These are phyloP conservation scores for Starmerella asiatica DNA, from an alignment of 805 yeast genomes.

Conservation along the genomic window DNA sequence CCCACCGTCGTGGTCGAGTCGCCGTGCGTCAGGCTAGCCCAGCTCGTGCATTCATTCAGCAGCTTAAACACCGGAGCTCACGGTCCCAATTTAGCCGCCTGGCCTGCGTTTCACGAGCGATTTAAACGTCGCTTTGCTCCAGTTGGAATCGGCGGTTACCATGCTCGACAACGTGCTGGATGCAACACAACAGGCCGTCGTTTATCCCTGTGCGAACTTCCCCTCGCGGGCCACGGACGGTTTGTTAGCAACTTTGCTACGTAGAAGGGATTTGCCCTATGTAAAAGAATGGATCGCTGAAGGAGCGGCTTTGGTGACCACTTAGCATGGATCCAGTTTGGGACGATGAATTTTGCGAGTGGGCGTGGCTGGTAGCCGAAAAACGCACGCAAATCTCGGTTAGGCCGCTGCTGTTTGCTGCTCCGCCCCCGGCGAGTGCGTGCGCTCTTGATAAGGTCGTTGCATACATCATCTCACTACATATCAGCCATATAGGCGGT, in stretches of 20 bases:
- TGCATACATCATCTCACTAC: too few relatives aligned
- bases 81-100: constrained; percentile 35
- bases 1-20: constrained; percentile 19
- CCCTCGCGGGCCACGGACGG: constrained; percentile 79
- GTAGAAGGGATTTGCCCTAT: constrained; percentile 84
- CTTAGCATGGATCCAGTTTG: constrained; percentile 16
- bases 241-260: constrained; percentile 62
- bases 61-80: constrained; percentile 43
- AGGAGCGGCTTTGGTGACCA: constrained; percentile 21
- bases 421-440: constrained; percentile 10
- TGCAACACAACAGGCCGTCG: constrained; percentile 51
- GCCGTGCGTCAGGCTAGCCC: constrained; percentile 19
- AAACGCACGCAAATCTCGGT: constrained; percentile 31
- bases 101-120: constrained; percentile 69
- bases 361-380: constrained; percentile 47
- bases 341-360: constrained; percentile 46
- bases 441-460: constrained; percentile 18
- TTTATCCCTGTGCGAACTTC: constrained; percentile 69
- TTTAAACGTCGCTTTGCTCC: constrained; percentile 75
- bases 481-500: too few relatives aligned
- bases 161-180: constrained; percentile 51
- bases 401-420: constrained; percentile 17
- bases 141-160: constrained; percentile 60
- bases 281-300: constrained; percentile 70
- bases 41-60: constrained; percentile 44